These are phyloP conservation scores for Wickerhamiella occidentalis DNA, from an alignment of 805 yeast genomes.

Conservation along the genomic window DNA sequence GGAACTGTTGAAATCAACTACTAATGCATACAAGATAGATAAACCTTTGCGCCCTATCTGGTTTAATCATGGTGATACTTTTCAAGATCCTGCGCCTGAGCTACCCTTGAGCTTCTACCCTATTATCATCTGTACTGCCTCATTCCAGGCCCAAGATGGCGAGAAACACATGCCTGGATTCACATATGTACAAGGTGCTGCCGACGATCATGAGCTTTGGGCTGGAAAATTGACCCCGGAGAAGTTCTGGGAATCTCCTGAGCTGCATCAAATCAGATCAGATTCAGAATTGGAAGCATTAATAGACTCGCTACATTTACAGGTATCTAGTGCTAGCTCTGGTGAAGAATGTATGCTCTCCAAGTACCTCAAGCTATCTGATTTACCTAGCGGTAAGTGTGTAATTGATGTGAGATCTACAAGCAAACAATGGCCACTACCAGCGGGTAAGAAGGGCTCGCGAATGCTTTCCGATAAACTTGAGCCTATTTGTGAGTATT, in stretches of 20 bases:
- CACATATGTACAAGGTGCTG: slow-evolving; percentile 81
- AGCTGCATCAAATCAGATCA: slow-evolving; percentile 25
- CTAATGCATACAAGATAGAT: slow-evolving; percentile 30
- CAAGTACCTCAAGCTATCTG: neutral
- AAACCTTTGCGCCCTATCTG: slow-evolving; percentile 56
- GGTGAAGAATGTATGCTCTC: neutral
- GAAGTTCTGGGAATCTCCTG: slow-evolving; percentile 43
- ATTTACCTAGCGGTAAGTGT: neutral
- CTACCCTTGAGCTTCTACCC: slow-evolving; percentile 32
- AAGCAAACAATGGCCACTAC: slow-evolving; percentile 17
- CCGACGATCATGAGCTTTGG: slow-evolving; percentile 91
- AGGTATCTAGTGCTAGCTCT: no score
- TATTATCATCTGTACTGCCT: slow-evolving; percentile 47
- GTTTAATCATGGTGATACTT: slow-evolving; percentile 45
- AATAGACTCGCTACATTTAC: neutral
- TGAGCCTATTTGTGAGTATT: slow-evolving; percentile 31
- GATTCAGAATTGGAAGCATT: slow-evolving; percentile 25
- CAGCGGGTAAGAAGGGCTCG: slow-evolving; percentile 49
- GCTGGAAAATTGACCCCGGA: slow-evolving; percentile 41
- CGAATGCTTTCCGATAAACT: slow-evolving; percentile 42
- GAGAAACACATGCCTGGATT: slow-evolving; percentile 36
- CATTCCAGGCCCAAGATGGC: slow-evolving; percentile 51
- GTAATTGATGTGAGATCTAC: neutral
- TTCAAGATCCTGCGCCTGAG: slow-evolving; percentile 30
- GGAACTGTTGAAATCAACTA: slow-evolving; percentile 31